phyloP scores from a whole-genome alignment of 768 basidiomycete species.

The Suillus americanus region DNA sequence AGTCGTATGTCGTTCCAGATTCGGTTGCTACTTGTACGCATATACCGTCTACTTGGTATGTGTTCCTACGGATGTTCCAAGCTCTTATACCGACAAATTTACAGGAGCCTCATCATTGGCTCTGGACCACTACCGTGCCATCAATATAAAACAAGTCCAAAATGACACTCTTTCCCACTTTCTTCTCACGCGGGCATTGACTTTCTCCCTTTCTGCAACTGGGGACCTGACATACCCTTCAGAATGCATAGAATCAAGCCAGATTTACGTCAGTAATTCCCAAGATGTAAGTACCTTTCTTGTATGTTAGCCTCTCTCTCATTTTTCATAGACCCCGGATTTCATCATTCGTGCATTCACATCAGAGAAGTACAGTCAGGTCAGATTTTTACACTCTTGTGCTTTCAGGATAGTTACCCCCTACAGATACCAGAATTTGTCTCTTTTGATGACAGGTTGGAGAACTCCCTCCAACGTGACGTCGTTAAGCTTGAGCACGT shows the following conservation, averaged over 20 bases:
- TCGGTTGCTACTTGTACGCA: conserved; percentile 71
- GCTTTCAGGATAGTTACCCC: neutral
- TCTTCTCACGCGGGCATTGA: conserved; percentile 71
- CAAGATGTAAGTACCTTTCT: conserved; percentile 57
- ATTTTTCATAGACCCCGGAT: conserved; percentile 61
- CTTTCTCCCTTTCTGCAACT: conserved; percentile 72
- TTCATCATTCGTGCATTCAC: conserved; percentile 78
- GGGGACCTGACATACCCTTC: conserved; percentile 76
- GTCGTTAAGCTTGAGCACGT: conserved; percentile 81
- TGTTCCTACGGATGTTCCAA: neutral
- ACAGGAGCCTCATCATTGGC: conserved; percentile 72
- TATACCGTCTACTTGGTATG: conserved; percentile 81
- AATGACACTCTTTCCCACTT: conserved; percentile 88
- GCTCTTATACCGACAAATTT: neutral
- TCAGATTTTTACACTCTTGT: conserved; percentile 21
- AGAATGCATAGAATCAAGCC: conserved; percentile 77
- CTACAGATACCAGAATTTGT: conserved; percentile 81
- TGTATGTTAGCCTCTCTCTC: conserved; percentile 9
- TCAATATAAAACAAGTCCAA: conserved; percentile 85
- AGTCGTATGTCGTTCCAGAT: conserved; percentile 82
- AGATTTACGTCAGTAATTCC: conserved; percentile 78
- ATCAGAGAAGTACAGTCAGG: conserved; percentile 83
- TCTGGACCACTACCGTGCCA: conserved; percentile 73
- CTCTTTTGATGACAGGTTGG: conserved; percentile 73
- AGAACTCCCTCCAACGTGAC: conserved; percentile 84